Evolutionary conservation across 2,329 filamentous ascomycete genomes (phyloP).

Genomic region (Phyllosticta citrichinensis): DNA sequence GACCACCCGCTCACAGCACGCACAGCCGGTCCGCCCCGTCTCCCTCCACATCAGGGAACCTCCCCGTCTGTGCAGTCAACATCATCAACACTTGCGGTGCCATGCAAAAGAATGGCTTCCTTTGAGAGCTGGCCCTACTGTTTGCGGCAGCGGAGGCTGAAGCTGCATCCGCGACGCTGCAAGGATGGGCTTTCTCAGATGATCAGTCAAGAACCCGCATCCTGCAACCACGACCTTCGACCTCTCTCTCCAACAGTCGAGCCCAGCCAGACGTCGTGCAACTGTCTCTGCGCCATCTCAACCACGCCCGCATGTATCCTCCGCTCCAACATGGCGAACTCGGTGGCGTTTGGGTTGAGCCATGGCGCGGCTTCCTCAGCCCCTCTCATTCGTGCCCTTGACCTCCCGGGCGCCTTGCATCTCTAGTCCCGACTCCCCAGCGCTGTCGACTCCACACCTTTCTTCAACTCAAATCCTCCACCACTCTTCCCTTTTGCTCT

Average conservation of each 20-base stretch:
- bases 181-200: neutral
- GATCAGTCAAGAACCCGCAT: neutral
- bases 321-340: neutral
- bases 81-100: no score
- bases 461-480: neutral
- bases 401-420: neutral
- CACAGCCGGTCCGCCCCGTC: neutral
- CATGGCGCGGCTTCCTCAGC: neutral
- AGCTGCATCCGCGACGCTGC: neutral
- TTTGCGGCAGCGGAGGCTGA: neutral
- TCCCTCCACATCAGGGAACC: neutral
- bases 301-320: neutral
- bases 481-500: neutral
- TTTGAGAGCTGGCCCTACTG: neutral
- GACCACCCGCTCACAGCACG: neutral
- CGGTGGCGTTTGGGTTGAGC: neutral
- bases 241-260: neutral
- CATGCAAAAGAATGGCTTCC: neutral
- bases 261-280: neutral
- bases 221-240: neutral
- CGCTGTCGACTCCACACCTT: neutral
- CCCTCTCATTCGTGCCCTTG: neutral
- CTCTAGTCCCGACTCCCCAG: neutral
- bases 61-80: neutral
- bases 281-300: neutral